phyloP scores from a whole-genome alignment of 202 grass and related monocot species.

The Carex arenaria region DNA sequence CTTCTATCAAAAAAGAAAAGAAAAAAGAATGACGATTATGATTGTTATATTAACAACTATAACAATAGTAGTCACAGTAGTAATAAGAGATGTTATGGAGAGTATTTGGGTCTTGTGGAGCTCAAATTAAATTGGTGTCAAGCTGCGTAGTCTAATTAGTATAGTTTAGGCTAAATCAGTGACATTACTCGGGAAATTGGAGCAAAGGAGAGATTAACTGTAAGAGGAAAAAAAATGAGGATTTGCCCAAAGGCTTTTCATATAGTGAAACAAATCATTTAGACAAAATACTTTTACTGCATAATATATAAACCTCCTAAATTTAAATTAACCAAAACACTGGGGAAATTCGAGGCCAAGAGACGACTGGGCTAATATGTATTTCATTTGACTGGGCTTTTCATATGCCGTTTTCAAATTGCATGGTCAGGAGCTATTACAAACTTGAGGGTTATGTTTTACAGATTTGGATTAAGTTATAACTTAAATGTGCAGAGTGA shows the following conservation, averaged over 20 bases:
- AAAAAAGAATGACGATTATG: neutral
- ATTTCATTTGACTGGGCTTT: neutral
- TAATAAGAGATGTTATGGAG: neutral
- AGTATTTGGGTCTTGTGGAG: neutral
- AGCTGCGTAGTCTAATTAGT: neutral
- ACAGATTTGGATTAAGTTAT: too few relatives aligned
- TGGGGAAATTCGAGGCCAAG: neutral
- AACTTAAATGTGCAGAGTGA: too few relatives aligned
- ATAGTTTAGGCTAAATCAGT: neutral
- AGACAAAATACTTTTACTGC: neutral
- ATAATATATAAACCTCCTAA: neutral
- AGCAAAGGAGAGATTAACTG: neutral
- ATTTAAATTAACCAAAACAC: neutral
- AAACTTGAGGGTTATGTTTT: neutral
- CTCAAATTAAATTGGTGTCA: neutral
- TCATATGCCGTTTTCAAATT: neutral
- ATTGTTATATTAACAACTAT: neutral
- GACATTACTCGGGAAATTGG: neutral
- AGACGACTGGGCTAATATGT: neutral
- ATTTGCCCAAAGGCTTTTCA: neutral
- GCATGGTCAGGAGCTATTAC: neutral
- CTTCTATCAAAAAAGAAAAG: too few relatives aligned
- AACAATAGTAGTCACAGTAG: constrained; percentile 1
- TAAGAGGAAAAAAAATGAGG: neutral
- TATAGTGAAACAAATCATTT: neutral